Base-by-base conservation (phyloP, 2,329 filamentous ascomycete genomes). In the Acephala macrosclerotiorum region DNA sequence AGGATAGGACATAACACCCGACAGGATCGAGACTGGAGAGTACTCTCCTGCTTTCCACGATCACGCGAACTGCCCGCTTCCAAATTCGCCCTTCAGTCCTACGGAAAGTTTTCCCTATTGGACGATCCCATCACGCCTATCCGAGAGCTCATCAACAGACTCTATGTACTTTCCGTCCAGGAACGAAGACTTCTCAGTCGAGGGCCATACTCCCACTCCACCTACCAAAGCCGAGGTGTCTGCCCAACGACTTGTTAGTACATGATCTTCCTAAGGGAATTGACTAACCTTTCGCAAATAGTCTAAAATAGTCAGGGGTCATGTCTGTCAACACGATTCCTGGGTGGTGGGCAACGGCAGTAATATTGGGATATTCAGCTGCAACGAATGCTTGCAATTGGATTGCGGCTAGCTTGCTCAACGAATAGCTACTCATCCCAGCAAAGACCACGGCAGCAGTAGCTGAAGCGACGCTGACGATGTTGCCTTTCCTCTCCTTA, bases 221-320 rank as follows among this genome's bases (percentile, higher is more conserved):
- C 74, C 76, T 16, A 74, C 70, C 6, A 78, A 66, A 49, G 73
- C 72, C 0, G 73, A 73, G 1, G 69, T 75, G 33, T 77, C 74
- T 18, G 20, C 16, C 29, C 4, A 33, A 33, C 29, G 29, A 33
- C n/a, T n/a, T n/a, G 29, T 33, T 9, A 33, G 29, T 33, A 4
- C 9, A 33, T 33, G 29, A 4, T 33, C 29, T 33, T 33, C 29
- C 29, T 33, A 9, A 33, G 29, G 9, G 4, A 9, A 9, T 4
- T 33, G 29, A 4, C 29, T 5, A 5, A 33, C 29, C 29, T 3
- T 69, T 71, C 5, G 75, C 61, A 61, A 78, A 77, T 14, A 56
- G 70, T 4, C 68, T 69, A 42, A 76, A 74, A 0, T 61, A 65
- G 0, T 71, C 67, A 0, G 68, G 55, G 1, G 66, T 67, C 35